Evolutionary conservation across 257 asterid species (phyloP), one percentile per base, ranked within the genome.

Genomic region (Solanum lignicaule): DNA sequence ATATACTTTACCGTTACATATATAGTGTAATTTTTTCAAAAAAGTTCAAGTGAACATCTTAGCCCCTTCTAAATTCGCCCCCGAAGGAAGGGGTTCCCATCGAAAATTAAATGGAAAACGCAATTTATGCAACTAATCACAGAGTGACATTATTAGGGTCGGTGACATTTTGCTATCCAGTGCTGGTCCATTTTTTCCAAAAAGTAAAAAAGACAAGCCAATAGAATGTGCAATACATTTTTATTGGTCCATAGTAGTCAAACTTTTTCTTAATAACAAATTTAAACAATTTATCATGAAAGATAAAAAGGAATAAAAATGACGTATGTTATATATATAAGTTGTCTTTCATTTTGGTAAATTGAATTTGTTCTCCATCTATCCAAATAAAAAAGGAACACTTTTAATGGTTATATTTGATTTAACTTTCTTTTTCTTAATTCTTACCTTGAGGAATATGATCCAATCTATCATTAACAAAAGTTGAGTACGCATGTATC

Each of bases 101-200:
- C 71, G 8, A 62, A 62, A 62, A 62, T 62, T 62, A 62, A 60
- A 62, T n/a, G 71, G 31, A 62, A 62, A 62, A n/a, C 71, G 27
- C 71, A 62, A 62, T 10, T 62, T 62, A n/a, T 62, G 71, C 71
- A 62, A 25, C 31, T n/a, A 62, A 62, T 62, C 71, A 11, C 71
- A 62, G 8, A 88, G 16, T 23, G 69, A 7, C 39, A 83, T 88
- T 39, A 90, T 87, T 89, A 86, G 72, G 84, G 93, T 91, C 95
- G 94, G 94, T 91, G 87, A 27, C 29, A 48, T 31, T 55, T 82
- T 48, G 69, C 43, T 29, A 27, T 79, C 23, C 6, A 48, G 29
- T 9, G 25, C 43, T 48, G 85, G 85, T 82, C 69, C 18, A 48
- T 48, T 48, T 48, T 52, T 38, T 46, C n/a, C 7, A 39, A 14